phyloP scores from a whole-genome alignment of 2,329 filamentous ascomycete species.

The Pyricularia sp. region DNA sequence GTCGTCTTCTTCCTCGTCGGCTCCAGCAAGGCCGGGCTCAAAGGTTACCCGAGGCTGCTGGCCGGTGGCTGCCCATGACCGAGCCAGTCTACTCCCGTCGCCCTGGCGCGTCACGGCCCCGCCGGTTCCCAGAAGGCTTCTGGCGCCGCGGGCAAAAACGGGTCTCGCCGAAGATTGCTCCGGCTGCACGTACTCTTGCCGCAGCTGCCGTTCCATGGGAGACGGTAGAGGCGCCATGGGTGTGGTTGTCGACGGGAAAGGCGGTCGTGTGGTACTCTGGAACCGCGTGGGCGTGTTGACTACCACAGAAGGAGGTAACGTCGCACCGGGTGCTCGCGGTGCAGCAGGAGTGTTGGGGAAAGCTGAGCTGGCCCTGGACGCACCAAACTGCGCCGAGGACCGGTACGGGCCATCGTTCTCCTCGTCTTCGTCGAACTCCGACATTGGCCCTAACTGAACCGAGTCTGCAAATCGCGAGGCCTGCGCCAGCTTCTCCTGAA shows the following conservation, averaged over 20 bases:
- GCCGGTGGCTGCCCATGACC: slow-evolving; percentile 1
- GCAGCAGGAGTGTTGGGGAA: background rate
- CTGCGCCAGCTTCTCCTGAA: slow-evolving; percentile 9
- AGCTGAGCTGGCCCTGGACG: background rate
- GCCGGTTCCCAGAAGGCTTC: background rate
- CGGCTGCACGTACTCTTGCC: slow-evolving; percentile 8
- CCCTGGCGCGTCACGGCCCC: background rate
- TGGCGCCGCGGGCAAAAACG: background rate
- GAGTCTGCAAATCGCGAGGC: slow-evolving; percentile 11
- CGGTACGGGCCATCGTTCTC: slow-evolving; percentile 5
- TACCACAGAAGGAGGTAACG: background rate
- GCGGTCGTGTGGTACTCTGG: background rate
- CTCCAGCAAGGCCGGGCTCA: background rate
- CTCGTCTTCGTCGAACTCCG: slow-evolving; percentile 11
- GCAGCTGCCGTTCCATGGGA: slow-evolving; percentile 11
- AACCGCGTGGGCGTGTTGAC: slow-evolving; percentile 6
- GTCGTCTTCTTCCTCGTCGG: background rate
- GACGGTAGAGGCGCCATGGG: slow-evolving; percentile 12
- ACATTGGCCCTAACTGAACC: slow-evolving; percentile 13
- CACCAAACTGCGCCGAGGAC: background rate
- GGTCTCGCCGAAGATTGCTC: background rate
- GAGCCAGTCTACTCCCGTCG: background rate
- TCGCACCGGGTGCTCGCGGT: background rate
- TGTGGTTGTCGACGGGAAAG: slow-evolving; percentile 8
- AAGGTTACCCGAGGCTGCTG: slow-evolving; percentile 8